Evolutionary conservation across 2,329 filamentous ascomycete species (phyloP).

Genomic region (Aspergillus persii): DNA sequence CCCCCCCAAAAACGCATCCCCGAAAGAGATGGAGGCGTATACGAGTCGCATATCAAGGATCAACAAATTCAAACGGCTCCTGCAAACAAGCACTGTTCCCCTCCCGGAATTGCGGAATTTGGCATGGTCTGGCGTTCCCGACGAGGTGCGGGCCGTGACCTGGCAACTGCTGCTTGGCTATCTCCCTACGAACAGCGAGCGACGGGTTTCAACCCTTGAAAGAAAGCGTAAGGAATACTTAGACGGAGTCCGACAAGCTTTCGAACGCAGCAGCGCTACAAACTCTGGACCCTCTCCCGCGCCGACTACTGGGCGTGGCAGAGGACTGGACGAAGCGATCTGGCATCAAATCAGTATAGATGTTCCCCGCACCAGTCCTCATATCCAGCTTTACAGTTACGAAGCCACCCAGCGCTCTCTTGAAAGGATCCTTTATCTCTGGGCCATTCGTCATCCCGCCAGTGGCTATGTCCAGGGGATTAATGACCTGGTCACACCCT

Average conservation of each 20-base stretch:
- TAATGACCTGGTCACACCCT: conserved; percentile 95
- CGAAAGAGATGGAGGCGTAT: conserved; percentile 82
- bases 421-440: conserved; percentile 93
- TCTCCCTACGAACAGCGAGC: conserved; percentile 92
- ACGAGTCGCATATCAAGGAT: conserved; percentile 88
- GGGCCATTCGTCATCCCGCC: conserved; percentile 95
- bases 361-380: conserved; percentile 91
- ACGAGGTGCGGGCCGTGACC: conserved; percentile 97
- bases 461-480: conserved; percentile 98
- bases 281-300: conserved; percentile 42
- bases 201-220: conserved; percentile 84
- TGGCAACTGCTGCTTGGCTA: conserved; percentile 97
- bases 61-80: conserved; percentile 96
- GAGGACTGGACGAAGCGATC: conserved; percentile 90
- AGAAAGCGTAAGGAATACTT: conserved; percentile 95
- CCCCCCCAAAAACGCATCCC: conserved; percentile 67
- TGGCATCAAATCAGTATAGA: conserved; percentile 99
- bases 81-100: conserved; percentile 88
- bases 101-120: conserved; percentile 77
- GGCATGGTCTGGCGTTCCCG: conserved; percentile 91
- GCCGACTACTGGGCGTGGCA: conserved; percentile 54
- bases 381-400: conserved; percentile 91
- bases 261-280: conserved; percentile 53
- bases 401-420: conserved; percentile 93
- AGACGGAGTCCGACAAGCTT: conserved; percentile 75